These are phyloP conservation scores for Aspergillus chevalieri DNA, from an alignment of 2,329 filamentous ascomycete species.

Conservation along the genomic window DNA sequence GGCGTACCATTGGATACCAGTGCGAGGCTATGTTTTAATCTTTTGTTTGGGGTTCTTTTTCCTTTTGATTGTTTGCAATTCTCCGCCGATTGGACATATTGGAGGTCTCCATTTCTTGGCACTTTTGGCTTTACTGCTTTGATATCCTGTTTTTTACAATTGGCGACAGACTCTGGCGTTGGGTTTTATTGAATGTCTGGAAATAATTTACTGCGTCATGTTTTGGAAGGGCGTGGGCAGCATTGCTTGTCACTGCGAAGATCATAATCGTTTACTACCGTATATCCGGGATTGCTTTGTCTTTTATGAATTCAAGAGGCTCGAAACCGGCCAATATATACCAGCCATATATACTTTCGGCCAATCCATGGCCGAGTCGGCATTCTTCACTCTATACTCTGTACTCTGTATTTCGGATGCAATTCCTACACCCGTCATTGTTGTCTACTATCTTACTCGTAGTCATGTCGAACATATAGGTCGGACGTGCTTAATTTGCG, in stretches of 20 bases:
- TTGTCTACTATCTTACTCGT: too few species aligned
- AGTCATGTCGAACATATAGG: too few species aligned
- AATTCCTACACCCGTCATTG: too few species aligned
- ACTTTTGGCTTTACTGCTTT: conserved; percentile 12
- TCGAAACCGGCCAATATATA: too few species aligned
- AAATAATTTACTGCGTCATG: conserved; percentile 14
- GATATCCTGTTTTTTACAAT: conserved; percentile 28
- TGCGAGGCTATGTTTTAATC: conserved; percentile 13
- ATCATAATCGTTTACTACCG: conserved; percentile 1
- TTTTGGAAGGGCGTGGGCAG: conserved; percentile 1
- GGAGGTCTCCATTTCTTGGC: conserved; percentile 8
- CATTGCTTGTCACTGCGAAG: conserved; percentile 1
- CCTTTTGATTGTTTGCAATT: conserved; percentile 6
- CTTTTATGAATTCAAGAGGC: background rate
- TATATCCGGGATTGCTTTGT: background rate
- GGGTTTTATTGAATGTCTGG: conserved; percentile 17
- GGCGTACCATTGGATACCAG: conserved; percentile 27
- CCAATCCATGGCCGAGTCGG: too few species aligned
- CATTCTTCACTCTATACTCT: too few species aligned
- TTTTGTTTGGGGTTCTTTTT: conserved; percentile 7
- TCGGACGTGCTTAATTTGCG: too few species aligned
- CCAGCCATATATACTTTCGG: background rate
- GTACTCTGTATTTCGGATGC: too few species aligned
- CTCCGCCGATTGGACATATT: conserved; percentile 15
- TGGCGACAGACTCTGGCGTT: conserved; percentile 27